phyloP scores from a whole-genome alignment of 2,329 filamentous ascomycete genomes.

The Aspergillus sp. region DNA sequence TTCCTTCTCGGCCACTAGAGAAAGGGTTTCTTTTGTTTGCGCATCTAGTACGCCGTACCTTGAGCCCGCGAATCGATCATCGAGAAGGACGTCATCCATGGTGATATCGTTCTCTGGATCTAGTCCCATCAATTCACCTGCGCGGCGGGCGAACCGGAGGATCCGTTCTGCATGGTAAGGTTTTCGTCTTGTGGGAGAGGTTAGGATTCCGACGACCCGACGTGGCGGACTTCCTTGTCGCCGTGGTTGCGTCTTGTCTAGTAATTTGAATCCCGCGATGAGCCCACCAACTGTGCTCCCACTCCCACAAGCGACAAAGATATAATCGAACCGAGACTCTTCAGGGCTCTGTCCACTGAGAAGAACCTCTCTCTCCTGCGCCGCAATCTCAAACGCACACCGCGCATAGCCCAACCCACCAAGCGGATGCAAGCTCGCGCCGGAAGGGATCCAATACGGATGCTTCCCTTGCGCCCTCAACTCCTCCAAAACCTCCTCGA shows the following conservation, averaged over 20 bases:
- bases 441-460: constrained; percentile 38
- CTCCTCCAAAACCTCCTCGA: constrained; percentile 23
- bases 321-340: constrained; percentile 28
- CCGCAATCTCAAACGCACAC: constrained; percentile 32
- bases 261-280: constrained; percentile 34
- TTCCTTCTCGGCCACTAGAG: constrained; percentile 28
- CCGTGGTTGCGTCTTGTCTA: constrained; percentile 22
- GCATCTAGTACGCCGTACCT: constrained; percentile 34
- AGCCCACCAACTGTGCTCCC: constrained; percentile 37
- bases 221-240: background rate
- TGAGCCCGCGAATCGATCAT: constrained; percentile 32
- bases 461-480: constrained; percentile 18
- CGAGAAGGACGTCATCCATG: constrained; percentile 30
- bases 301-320: constrained; percentile 39
- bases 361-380: constrained; percentile 23
- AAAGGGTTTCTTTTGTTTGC: constrained; percentile 22
- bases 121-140: constrained; percentile 29
- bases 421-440: constrained; percentile 33
- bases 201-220: constrained; percentile 31
- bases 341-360: background rate
- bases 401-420: constrained; percentile 36
- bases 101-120: constrained; percentile 26
- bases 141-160: constrained; percentile 28
- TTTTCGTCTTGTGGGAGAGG: constrained; percentile 30
- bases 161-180: constrained; percentile 32